A percentile compares a stretch with the other conserved stretches of the same genome.
phyloP scores from a whole-genome alignment of 192 early-diverging fungal species.

The Umbelopsis sp. region DNA sequence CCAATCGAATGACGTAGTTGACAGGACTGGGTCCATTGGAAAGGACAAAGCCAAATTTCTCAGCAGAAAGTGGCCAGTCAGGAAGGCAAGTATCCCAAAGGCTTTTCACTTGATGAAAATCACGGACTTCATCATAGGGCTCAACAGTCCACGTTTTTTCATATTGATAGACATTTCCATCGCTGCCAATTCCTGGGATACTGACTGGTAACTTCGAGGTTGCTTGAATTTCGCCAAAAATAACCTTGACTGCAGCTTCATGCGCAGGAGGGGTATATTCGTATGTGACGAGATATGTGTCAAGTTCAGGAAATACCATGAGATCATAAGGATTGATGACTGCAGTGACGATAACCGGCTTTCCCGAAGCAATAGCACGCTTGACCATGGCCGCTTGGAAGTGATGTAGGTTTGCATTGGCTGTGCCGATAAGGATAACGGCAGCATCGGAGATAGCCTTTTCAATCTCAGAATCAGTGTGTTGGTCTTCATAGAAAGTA shows the following conservation, averaged over 20 bases:
- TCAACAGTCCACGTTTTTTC: background rate
- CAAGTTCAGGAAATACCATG: conserved; percentile 31
- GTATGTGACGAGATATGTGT: conserved; percentile 38
- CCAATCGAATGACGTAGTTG: conserved; percentile 25
- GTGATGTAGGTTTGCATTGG: conserved; percentile 35
- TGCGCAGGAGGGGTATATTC: conserved; percentile 41
- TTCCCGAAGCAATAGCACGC: background rate
- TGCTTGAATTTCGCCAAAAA: conserved; percentile 37
- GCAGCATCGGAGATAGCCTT: background rate
- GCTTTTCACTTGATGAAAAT: conserved; percentile 16
- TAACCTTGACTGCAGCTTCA: conserved; percentile 28
- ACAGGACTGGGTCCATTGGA: background rate
- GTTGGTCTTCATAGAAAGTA: conserved; percentile 28
- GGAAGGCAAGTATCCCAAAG: conserved; percentile 30
- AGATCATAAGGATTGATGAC: conserved; percentile 46
- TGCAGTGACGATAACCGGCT: conserved; percentile 26
- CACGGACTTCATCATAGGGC: conserved; percentile 15
- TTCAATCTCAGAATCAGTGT: conserved; percentile 11
- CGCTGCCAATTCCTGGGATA: conserved; percentile 11
- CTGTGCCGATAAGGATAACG: conserved; percentile 35
- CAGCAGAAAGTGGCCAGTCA: conserved; percentile 23
- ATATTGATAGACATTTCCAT: background rate
- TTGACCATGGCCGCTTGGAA: conserved; percentile 33
- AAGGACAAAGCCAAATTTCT: conserved; percentile 22
- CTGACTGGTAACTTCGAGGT: conserved; percentile 26